Evolutionary conservation across 306 rosid genomes (phyloP), one percentile per base, ranked within the genome.

Genomic region (Rosa multiflora): DNA sequence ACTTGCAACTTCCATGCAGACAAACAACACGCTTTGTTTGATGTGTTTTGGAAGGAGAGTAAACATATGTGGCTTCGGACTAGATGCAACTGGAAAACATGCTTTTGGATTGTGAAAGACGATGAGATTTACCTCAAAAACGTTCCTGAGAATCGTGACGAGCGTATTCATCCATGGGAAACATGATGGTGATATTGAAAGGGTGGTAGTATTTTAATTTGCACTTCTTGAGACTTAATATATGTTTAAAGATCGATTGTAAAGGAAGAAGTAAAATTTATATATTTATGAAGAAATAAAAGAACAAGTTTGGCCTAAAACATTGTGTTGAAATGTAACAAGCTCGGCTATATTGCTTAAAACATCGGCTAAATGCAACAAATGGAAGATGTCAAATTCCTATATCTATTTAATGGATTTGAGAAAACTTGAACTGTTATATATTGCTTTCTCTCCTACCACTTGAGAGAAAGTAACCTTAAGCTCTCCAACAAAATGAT

Each of bases 71-170:
- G 79, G 83, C 83, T 80, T 4, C 35, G 48, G 3, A 29, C 43
- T 6, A 15, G 73, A 32, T 80, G 79, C 48, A 6, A 20, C 5
- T 11, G 29, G 2, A 42, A 48, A 1, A 23, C 8, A 1, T 76
- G 81, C 37, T 15, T 70, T 47, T 82, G 85, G 85, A 59, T 2
- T 4, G 85, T 78, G 1, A 76, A 75, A 72, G 81, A 76, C 21
- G 85, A 51, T 29, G 85, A 78, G 47, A 17, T 82, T 76, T 75
- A 70, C 58, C 10, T 82, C 5, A 21, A 6, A 49, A 32, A 70
- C 13, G 17, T 21, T 46, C 78, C 69, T 0, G 2, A 13, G 1
- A 58, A 71, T 5, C 1, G 1, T 9, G 76, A 82, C 3, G 81
- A 61, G 18, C 23, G 10, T 10, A 3, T 42, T 18, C 72, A 69